Conservation (phyloP, 345 rosid genomes). For the Conringia planisiliqua region DNA sequence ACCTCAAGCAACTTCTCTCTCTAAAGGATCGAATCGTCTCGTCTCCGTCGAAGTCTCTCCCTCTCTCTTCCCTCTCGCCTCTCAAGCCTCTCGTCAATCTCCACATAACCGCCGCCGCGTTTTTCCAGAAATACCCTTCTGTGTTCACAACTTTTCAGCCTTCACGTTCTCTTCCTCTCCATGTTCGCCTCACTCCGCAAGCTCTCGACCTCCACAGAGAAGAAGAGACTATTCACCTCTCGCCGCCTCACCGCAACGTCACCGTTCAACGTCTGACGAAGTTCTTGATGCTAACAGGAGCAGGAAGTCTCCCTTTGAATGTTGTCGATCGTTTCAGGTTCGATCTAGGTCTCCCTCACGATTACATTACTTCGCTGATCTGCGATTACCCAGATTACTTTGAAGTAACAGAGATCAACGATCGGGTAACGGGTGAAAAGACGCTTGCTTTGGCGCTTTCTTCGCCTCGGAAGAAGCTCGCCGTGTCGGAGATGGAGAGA, state of each 20-base stretch:
- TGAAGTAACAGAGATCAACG: constrained; percentile 40
- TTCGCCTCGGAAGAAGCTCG: constrained; percentile 48
- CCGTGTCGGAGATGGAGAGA: constrained; percentile 64
- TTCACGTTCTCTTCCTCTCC: constrained; percentile 61
- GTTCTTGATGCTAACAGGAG: constrained; percentile 60
- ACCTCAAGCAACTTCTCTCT: constrained; percentile 53
- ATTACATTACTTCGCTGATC: constrained; percentile 54
- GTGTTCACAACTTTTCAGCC: constrained; percentile 69
- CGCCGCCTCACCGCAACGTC: constrained; percentile 31
- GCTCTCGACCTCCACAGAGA: constrained; percentile 50
- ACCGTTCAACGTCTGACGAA: constrained; percentile 49
- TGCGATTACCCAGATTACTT: constrained; percentile 73
- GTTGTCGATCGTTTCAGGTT: constrained; percentile 53
- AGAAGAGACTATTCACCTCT: constrained; percentile 46
- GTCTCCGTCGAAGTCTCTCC: constrained; percentile 55
- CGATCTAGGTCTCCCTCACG: constrained; percentile 73
- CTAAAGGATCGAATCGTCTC: constrained; percentile 61
- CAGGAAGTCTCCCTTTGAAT: constrained; percentile 47
- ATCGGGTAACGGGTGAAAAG: constrained; percentile 31
- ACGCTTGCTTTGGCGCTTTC: constrained; percentile 48
- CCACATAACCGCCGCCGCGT: constrained; percentile 36
- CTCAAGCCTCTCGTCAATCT: constrained; percentile 57
- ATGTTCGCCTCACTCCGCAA: constrained; percentile 54
- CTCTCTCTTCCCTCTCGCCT: constrained; percentile 57
- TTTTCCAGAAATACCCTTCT: constrained; percentile 47